Base-by-base conservation (phyloP, 257 asterid genomes). In the Pogostemon cablin region DNA sequence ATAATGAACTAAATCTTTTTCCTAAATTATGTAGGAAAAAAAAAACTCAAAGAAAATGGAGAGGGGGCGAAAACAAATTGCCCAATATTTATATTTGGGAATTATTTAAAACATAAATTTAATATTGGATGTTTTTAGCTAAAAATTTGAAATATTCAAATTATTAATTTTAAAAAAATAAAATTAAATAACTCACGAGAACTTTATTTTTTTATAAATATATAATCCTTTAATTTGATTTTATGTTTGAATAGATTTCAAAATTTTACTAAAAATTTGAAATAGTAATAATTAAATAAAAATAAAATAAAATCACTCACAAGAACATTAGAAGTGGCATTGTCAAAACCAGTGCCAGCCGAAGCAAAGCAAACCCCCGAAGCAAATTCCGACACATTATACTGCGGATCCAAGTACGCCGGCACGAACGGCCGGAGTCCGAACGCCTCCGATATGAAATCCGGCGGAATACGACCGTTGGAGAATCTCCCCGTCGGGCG, bases 401-500 rank as follows among this genome's bases (percentile, higher is more conserved):
- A 90, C 74, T 38, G 67, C 1, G 93, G 88, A 73, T 93, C 98
- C 72, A 93, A 66, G 65, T 86, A 93, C 37, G 98, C 98, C 7
- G 98, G 98, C 64, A 93, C 96, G 53, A 85, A 86, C 11, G 97
- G 91, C 75, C 90, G 78, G 12, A 93, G 77, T 0, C 98, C 98
- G 12, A 93, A 85, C 9, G 80, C 92, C 76, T 88, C 88, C 1
- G 97, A 88, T 4, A 90, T 86, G 72, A 83, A 87, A 50, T 90
- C 98, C 32, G 98, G 95, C 38, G 97, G 96, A 7, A 93, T 84
- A 0, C 92, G 88, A 6, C 98, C 98, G 77, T 93, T 90, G 34
- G 90, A 78, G 67, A 93, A 93, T 68, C 97, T 78, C 43, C 98
- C 98, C 0, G 98, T 93, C 7, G 98, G 86, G 2, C 62, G 58